Evolutionary conservation across 257 asterid species (phyloP).

Genomic region (Scutellaria barbata): DNA sequence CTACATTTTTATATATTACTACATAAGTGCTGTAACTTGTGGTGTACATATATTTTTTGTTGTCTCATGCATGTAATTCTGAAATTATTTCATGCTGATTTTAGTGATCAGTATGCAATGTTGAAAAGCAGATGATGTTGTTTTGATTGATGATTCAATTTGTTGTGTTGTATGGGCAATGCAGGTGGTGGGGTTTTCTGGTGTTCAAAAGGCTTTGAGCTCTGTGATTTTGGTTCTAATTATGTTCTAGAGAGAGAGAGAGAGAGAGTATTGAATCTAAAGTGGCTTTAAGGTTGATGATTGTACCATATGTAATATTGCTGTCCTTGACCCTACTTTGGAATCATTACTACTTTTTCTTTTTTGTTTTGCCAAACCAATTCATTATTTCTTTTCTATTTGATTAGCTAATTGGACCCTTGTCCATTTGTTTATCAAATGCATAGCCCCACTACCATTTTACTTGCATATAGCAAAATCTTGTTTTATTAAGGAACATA

Average conservation of each 20-base stretch:
- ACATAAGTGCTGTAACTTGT: background rate
- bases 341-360: slow-evolving; percentile 55
- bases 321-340: slow-evolving; percentile 62
- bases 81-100: slow-evolving; percentile 22
- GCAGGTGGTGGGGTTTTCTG: slow-evolving; percentile 68
- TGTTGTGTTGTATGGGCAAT: slow-evolving; percentile 32
- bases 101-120: slow-evolving; percentile 8
- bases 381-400: slow-evolving; percentile 29
- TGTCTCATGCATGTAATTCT: slow-evolving; percentile 38
- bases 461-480: background rate
- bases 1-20: background rate
- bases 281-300: slow-evolving; percentile 62
- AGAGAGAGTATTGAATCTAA: slow-evolving; percentile 48
- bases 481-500: background rate
- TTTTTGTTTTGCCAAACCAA: slow-evolving; percentile 46
- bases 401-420: background rate
- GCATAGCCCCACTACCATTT: background rate
- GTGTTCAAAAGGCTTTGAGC: slow-evolving; percentile 49
- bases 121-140: slow-evolving; percentile 22
- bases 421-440: slow-evolving; percentile 1
- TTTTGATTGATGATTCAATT: slow-evolving; percentile 36
- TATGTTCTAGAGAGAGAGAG: slow-evolving; percentile 49
- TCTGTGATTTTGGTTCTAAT: slow-evolving; percentile 45
- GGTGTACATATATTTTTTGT: background rate
- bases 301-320: slow-evolving; percentile 51